Conservation (phyloP, 352 stramenopile genomes). For the Achlya hypogyna region DNA sequence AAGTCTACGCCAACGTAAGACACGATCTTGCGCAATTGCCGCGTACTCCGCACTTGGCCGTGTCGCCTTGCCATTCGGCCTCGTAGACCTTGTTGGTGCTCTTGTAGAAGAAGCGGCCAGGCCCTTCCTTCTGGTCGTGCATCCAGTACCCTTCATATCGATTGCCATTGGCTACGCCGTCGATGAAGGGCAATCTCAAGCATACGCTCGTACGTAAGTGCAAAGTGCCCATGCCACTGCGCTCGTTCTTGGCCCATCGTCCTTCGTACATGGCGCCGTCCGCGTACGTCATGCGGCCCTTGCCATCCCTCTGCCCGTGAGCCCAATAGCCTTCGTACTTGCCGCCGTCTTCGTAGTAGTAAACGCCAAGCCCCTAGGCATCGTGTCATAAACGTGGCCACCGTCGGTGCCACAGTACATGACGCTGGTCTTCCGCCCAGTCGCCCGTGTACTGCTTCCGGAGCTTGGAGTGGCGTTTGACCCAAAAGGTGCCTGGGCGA, state of each 20-base stretch:
- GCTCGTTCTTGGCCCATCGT: slow-evolving; percentile 60
- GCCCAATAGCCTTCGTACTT: slow-evolving; percentile 77
- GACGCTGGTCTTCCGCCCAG: slow-evolving; percentile 58
- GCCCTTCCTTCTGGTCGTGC: slow-evolving; percentile 83
- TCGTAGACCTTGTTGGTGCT: slow-evolving; percentile 79
- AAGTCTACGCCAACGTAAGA: slow-evolving; percentile 12
- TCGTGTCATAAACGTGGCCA: background rate
- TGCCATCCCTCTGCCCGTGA: slow-evolving; percentile 63
- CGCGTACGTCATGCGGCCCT: slow-evolving; percentile 68
- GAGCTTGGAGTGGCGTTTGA: slow-evolving; percentile 53
- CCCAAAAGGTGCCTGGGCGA: slow-evolving; percentile 52
- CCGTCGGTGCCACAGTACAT: slow-evolving; percentile 19
- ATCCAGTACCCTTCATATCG: slow-evolving; percentile 81
- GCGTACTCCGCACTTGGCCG: slow-evolving; percentile 59
- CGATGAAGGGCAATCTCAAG: background rate
- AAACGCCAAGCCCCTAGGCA: slow-evolving; percentile 55
- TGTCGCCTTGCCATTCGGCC: slow-evolving; percentile 78
- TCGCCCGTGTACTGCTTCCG: slow-evolving; percentile 81
- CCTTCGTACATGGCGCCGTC: slow-evolving; percentile 86
- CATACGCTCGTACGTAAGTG: slow-evolving; percentile 38
- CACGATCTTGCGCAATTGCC: background rate
- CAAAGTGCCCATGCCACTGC: slow-evolving; percentile 60
- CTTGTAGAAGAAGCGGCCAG: slow-evolving; percentile 77
- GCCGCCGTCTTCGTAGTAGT: slow-evolving; percentile 74
- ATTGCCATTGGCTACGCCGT: slow-evolving; percentile 64